These are phyloP conservation scores for Odontarrhena argentea DNA, from an alignment of 345 rosid genomes.

Conservation along the genomic window DNA sequence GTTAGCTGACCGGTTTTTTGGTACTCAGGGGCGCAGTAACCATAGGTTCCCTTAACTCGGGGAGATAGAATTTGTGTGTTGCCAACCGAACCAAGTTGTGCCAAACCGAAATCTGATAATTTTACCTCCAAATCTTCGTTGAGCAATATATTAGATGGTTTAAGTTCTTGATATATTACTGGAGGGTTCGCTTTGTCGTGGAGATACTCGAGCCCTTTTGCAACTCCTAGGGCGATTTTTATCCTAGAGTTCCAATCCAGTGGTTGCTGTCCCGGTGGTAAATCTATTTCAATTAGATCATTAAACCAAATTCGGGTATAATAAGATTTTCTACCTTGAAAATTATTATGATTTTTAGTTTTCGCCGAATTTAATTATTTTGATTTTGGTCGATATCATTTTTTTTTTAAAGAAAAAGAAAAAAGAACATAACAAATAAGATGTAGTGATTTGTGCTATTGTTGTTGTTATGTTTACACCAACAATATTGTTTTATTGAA, in stretches of 20 bases:
- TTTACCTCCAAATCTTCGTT: conserved; percentile 57
- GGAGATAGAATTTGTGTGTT: conserved; percentile 73
- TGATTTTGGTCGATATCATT: not conserved
- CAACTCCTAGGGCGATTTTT: conserved; percentile 72
- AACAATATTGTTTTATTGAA: too few relatives aligned
- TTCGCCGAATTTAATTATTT: not conserved
- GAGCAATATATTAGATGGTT: conserved; percentile 79
- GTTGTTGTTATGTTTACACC: too few relatives aligned
- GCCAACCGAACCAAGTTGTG: conserved; percentile 77
- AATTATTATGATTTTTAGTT: not conserved
- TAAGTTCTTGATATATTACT: conserved; percentile 78
- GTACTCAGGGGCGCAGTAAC: conserved; percentile 91
- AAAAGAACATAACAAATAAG: not conserved
- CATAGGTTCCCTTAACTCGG: conserved; percentile 76
- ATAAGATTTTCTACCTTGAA: not conserved
- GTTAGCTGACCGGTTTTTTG: conserved; percentile 77
- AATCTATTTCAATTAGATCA: conserved; percentile 46
- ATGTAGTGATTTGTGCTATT: too few relatives aligned
- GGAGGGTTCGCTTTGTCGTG: conserved; percentile 85
- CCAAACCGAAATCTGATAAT: conserved; percentile 84
- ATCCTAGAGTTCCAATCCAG: conserved; percentile 72
- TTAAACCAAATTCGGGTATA: not conserved
- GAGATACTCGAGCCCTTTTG: conserved; percentile 75
- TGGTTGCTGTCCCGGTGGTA: conserved; percentile 48
- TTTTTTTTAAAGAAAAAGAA: too few relatives aligned